A percentile compares a stretch with the other conserved stretches of the same genome.
These are phyloP conservation scores for Diaporthe ampelina DNA, from an alignment of 2,329 filamentous ascomycete genomes.

Conservation along the genomic window DNA sequence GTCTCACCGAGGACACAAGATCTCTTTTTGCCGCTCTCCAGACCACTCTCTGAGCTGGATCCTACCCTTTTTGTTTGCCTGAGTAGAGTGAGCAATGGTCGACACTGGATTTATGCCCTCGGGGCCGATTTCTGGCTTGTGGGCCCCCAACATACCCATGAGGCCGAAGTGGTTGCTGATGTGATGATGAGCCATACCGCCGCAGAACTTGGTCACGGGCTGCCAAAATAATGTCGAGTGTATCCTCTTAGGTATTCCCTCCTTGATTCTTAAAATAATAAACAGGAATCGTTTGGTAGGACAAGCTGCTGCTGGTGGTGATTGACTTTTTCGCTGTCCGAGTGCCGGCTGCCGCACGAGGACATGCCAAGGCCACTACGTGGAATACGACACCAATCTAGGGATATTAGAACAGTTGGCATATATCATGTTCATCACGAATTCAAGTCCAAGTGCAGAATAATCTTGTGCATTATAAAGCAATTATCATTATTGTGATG, in stretches of 20 bases:
- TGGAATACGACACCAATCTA: not conserved
- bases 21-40: not conserved
- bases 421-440: too few relatives aligned
- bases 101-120: not conserved
- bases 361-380: not conserved
- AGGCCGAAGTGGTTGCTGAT: not conserved
- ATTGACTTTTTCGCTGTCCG: too few relatives aligned
- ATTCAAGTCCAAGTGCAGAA: not conserved
- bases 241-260: not conserved
- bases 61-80: not conserved
- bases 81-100: not conserved
- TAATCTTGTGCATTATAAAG: too few relatives aligned
- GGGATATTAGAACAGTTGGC: too few relatives aligned
- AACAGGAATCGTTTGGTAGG: not conserved
- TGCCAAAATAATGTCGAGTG: not conserved
- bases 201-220: not conserved
- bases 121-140: not conserved
- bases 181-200: not conserved
- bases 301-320: not conserved
- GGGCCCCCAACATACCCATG: not conserved
- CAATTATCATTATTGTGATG: not conserved
- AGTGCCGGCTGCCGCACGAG: not conserved
- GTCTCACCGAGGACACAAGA: constrained; percentile 34
- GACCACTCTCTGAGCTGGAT: not conserved
- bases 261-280: not conserved